Base-by-base conservation (phyloP, 1,139 yeast species). In the Meyerozyma elateridarum region DNA sequence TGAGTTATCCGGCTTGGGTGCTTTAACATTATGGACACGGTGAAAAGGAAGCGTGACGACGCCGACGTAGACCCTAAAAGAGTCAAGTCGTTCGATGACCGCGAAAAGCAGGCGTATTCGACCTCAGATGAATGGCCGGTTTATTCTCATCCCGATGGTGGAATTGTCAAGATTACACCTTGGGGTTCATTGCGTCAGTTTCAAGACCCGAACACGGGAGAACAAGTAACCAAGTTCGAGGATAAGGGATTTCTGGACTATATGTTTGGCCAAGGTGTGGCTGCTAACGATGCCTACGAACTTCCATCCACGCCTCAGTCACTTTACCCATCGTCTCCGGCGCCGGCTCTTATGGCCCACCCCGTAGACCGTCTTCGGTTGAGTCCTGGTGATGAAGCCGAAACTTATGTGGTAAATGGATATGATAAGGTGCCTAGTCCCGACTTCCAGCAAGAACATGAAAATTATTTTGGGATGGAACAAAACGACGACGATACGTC, bases 101-200 rank as follows among this genome's bases (percentile, higher is more conserved):
- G 41, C n/a, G 36, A 38, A 26, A 37, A 36, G 26, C 42, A 43
- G 11, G 44, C 40, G 32, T 37, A 42, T 38, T 42, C 56, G 15
- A 50, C 58, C 13, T 54, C 64, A 9, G 58, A 65, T 26, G 79
- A 76, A 36, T 78, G 79, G 73, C 81, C 84, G 3, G 64, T 70
- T 31, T 78, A 73, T 45, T 60, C 67, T 34, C 83, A 76, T 38
- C 85, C 85, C 2, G 76, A 76, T 14, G 85, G 85, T 5, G 84
- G 84, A 0, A 60, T 65, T 15, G 69, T 78, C 31, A 79, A 77
- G 48, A 73, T 77, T 35, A 75, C 83, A 0, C 84, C 85, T 5
- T 73, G 79, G 64, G 85, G 85, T 35, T 46, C 54, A 20, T 36
- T 27, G 16, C 37, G 44, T 22, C 44, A 42, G 25, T 40, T 37